Evolutionary conservation across 148 eudicot genomes (phyloP), one percentile per base, ranked within the genome.

Genomic region (Silene latifolia): DNA sequence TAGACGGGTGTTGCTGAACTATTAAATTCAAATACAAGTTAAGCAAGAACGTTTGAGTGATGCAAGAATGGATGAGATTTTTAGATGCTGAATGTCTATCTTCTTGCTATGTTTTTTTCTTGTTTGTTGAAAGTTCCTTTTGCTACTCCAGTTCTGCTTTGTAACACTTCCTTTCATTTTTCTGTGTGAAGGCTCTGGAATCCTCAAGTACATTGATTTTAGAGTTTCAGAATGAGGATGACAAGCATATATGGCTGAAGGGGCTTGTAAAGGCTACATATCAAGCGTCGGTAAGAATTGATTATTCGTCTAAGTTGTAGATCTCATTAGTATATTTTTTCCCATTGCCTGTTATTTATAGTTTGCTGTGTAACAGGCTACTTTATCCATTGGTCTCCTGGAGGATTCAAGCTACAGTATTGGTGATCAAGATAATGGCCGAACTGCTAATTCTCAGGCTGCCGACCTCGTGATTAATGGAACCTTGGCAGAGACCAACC

Each of bases 401-500:
- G 97, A 87, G 80, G 86, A 82, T 73, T 75, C 88, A 67, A 79
- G 78, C 77, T 81, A 82, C 81, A 80, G 47, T 62, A 72, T 68
- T 46, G 67, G 69, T 69, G 91, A 79, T 61, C 69, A 62, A 76
- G 74, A 87, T 74, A 90, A 79, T 79, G 73, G 81, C 80, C 88
- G 77, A 18, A 64, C 76, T 29, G 63, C 78, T 67, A 80, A 58
- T 80, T 76, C 79, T 56, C 88, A 80, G 79, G 82, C 91, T 80
- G 96, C 91, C 82, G 98, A 95, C 71, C 89, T 95, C 80, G 93
- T 95, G 80, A 75, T 95, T 76, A 92, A 88, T 82, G 98, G 98
- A 71, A 79, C 90, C 54, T 79, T 95, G 79, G 76, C 85, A 56
- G 97, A 90, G 86, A 90, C 88, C 20, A 89, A 86, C 77, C 69